phyloP scores from a whole-genome alignment of 2,329 filamentous ascomycete species.

The Sporothrix brasiliensis region DNA sequence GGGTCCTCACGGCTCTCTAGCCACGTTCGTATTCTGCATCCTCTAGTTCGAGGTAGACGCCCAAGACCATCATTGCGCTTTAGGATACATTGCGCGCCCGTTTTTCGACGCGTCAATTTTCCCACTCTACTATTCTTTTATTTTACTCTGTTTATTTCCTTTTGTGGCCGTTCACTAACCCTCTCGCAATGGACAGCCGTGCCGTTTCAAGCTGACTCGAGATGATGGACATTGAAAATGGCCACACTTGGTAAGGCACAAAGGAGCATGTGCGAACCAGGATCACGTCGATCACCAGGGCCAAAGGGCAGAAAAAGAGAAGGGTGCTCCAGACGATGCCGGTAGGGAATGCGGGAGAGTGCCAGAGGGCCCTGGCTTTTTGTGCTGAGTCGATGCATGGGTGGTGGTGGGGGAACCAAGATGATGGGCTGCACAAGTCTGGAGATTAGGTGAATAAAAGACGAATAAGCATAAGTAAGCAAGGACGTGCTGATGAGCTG shows the following conservation, averaged over 20 bases:
- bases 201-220: background rate
- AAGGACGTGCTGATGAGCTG: background rate
- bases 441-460: background rate
- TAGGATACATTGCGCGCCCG: constrained; percentile 22
- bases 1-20: background rate
- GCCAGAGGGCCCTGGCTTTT: background rate
- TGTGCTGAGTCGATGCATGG: background rate
- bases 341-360: constrained; percentile 20
- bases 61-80: constrained; percentile 16
- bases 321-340: background rate
- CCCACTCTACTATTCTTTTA: background rate
- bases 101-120: constrained; percentile 14
- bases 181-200: background rate
- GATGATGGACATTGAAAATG: background rate
- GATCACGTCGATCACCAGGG: constrained; percentile 8
- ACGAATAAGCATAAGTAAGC: constrained; percentile 1
- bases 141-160: too few species aligned
- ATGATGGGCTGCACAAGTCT: background rate
- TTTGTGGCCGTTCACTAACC: too few species aligned
- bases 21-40: background rate
- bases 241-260: background rate
- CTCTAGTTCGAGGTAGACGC: too few species aligned
- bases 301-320: background rate
- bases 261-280: background rate
- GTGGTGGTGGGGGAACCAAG: constrained; percentile 11